Evolutionary conservation across 169 alveolate species (phyloP), one percentile per base, ranked within the genome.

Genomic region (Cyclospora cayetanensis): DNA sequence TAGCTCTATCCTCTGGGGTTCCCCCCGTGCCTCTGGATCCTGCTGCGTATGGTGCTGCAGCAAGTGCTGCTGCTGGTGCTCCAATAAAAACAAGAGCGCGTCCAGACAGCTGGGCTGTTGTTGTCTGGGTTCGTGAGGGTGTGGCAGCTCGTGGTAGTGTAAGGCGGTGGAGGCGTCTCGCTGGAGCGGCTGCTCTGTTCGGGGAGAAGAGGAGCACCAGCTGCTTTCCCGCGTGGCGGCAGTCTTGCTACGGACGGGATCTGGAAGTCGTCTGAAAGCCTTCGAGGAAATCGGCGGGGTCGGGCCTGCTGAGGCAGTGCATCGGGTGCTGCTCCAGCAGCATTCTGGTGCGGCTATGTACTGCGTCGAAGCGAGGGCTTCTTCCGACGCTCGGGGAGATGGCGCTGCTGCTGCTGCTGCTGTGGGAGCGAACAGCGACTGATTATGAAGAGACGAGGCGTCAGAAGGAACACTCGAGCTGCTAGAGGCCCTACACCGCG

Each of bases 361-460:
- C n/a, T n/a, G n/a, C n/a, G n/a, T n/a, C n/a, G n/a, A n/a, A n/a
- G n/a, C n/a, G n/a, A n/a, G n/a, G n/a, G n/a, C n/a, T n/a, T n/a
- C n/a, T n/a, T n/a, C n/a, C n/a, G n/a, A n/a, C n/a, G n/a, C n/a
- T n/a, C n/a, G n/a, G n/a, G n/a, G n/a, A n/a, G n/a, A n/a, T n/a
- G n/a, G n/a, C 31, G 77, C 39, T 65, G 77, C 39, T 65, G 77
- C 77, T 65, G 77, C 37, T 65, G 77, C 77, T 65, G 77, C 77
- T 65, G n/a, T n/a, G n/a, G n/a, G n/a, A n/a, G n/a, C n/a, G n/a
- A n/a, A n/a, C n/a, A n/a, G n/a, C n/a, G n/a, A n/a, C n/a, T n/a
- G n/a, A n/a, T n/a, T n/a, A n/a, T n/a, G n/a, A n/a, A n/a, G n/a
- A n/a, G n/a, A n/a, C n/a, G n/a, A n/a, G n/a, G n/a, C n/a, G n/a